Evolutionary conservation across 2,329 filamentous ascomycete genomes (phyloP), one percentile per base, ranked within the genome.

Genomic region (Cladophialophora yegresii): DNA sequence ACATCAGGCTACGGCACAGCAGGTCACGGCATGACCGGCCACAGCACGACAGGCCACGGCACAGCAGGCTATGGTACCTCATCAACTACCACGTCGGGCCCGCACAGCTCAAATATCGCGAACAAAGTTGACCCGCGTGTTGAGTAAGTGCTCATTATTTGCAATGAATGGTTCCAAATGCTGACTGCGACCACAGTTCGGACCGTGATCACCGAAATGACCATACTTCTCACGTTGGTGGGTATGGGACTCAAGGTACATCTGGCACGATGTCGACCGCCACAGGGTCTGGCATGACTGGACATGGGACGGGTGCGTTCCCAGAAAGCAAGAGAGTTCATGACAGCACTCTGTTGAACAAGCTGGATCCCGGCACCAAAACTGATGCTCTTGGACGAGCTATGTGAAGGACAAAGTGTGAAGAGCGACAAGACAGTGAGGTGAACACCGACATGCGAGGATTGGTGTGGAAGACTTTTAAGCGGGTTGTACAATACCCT

Each of bases 281-380:
- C 47, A 67, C 68, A 47, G 57, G 58, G 3, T 63, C 71, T 20
- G 60, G 53, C 56, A 20, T 12, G 20, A 45, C 56, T n/a, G 62
- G 51, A 43, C 56, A 51, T 20, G 51, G 51, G 3, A 10, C 56
- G 22, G 23, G 26, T n/a, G 56, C 40, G 23, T n/a, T 23, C 8
- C 43, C 57, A 7, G 62, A 67, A n/a, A 61, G 47, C 47, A 50
- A 62, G 12, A 63, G 66, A 40, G 45, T 69, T 23, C 57, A 61
- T 32, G 36, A 62, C 30, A 62, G 76, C 8, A 77, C 79, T 54
- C 7, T 77, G 10, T 75, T 76, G n/a, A 85, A 85, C 73, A 80
- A 81, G 58, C 22, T 66, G 4, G 67, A 69, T 30, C 72, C 73
- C 28, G 64, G 71, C 20, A 72, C 73, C 7, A 71, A 76, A 63